phyloP scores from a whole-genome alignment of 129 eudicot genomes.

The Escallonia rubra region DNA sequence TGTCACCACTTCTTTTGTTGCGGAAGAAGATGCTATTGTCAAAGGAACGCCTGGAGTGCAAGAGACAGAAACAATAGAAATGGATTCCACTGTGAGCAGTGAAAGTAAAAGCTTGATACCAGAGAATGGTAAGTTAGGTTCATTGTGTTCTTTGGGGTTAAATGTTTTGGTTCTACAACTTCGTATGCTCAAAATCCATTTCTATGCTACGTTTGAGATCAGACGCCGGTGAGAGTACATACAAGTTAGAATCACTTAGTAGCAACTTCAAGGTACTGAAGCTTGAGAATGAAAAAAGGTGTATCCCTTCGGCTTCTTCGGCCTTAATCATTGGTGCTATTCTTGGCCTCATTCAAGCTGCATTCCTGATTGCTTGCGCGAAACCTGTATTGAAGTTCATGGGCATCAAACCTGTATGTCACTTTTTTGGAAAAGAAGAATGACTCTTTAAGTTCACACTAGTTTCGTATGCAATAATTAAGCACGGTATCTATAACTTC shows the following conservation, averaged over 20 bases:
- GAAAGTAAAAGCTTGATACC: constrained; percentile 45
- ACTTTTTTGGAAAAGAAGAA: background rate
- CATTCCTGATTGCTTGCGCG: constrained; percentile 42
- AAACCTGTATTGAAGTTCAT: constrained; percentile 58
- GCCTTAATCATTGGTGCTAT: constrained; percentile 64
- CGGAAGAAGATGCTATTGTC: constrained; percentile 54
- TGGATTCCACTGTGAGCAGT: constrained; percentile 14
- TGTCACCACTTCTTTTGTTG: constrained; percentile 78
- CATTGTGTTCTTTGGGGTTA: background rate
- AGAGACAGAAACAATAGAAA: constrained; percentile 30
- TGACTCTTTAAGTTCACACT: too few relatives aligned
- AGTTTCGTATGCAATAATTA: background rate
- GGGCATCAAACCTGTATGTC: constrained; percentile 75
- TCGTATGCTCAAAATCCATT: background rate
- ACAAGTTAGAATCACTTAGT: constrained; percentile 14
- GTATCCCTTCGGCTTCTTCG: constrained; percentile 72
- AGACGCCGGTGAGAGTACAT: constrained; percentile 30
- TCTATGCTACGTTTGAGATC: constrained; percentile 3
- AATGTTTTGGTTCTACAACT: background rate
- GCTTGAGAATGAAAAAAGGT: constrained; percentile 25
- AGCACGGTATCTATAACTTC: background rate
- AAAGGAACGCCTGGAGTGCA: constrained; percentile 10
- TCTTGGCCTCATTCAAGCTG: constrained; percentile 64
- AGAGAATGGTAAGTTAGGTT: constrained; percentile 19
- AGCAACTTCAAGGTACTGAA: constrained; percentile 14